Conservation (phyloP, 257 asterid species). For the Lycium ferocissimum region DNA sequence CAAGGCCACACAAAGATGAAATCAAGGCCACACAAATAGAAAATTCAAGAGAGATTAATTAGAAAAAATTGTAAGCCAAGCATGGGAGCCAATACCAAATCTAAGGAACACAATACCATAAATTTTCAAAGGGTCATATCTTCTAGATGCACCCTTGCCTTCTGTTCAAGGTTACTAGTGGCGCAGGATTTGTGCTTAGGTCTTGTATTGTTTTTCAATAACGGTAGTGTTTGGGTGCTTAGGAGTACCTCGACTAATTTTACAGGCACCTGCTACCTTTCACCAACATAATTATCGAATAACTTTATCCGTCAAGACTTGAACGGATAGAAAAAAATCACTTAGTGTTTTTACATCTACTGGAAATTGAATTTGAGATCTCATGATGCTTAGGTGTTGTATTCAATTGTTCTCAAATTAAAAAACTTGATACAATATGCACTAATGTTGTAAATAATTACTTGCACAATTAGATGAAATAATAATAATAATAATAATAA, state of each 20-base stretch:
- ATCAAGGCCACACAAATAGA: conserved; percentile 41
- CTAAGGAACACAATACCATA: background rate
- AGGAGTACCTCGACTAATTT: background rate
- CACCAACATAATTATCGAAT: too few relatives aligned
- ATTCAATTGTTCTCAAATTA: too few relatives aligned
- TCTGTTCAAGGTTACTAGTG: conserved; percentile 15
- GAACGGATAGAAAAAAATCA: too few relatives aligned
- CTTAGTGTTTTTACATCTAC: too few relatives aligned
- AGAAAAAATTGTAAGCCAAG: conserved; percentile 21
- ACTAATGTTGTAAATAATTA: too few relatives aligned
- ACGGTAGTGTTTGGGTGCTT: rapidly evolving
- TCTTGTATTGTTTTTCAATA: background rate
- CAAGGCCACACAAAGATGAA: conserved; percentile 39
- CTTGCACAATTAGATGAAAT: too few relatives aligned
- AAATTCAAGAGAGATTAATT: conserved; percentile 31
- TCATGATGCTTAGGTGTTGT: too few relatives aligned
- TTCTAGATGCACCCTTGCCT: conserved; percentile 25
- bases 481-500: too few relatives aligned
- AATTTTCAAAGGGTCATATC: background rate
- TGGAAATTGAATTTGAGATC: too few relatives aligned
- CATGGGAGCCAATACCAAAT: conserved; percentile 5
- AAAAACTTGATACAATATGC: background rate
- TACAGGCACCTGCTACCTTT: too few relatives aligned
- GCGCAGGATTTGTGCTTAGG: background rate
- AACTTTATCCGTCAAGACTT: too few relatives aligned